Base-by-base conservation (phyloP, 2,329 filamentous ascomycete genomes). In the Dactylellina cionopaga region DNA sequence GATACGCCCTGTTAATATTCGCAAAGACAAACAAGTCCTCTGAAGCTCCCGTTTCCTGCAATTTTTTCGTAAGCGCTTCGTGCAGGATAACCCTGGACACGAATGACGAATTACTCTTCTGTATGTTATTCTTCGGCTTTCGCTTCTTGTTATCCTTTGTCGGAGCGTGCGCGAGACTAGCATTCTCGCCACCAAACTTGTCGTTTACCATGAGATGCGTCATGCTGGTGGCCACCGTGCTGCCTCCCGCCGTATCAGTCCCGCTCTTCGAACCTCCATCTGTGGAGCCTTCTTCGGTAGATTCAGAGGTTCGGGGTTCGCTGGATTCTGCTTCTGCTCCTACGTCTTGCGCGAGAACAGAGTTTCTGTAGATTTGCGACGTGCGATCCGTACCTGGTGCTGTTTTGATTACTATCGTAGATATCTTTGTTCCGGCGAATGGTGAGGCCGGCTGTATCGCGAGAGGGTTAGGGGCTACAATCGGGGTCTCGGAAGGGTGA, bases 71-170 rank as follows among this genome's bases (percentile, higher is more conserved):
- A 60, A 96, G 81, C 3, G 85, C 85, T 77, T 99, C 95, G 78
- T 96, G 91, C 13, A 92, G 89, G 75, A 98, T 96, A 29, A 97
- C 94, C 60, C 95, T 85, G n/a, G 94, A 97, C 27, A 99, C 95
- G 79, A 97, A 99, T 0, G 94, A 96, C 7, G 95, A 99, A 80
- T 96, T 98, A 82, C 92, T 98, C 84, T 99, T 99, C 56, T 94
- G 89, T 80, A 99, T 95, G 80, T 96, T 98, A 81, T 94, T 98
- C 85, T 98, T 99, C 1, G 95, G 95, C 80, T 99, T 99, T 78
- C 89, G 87, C 79, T 88, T 86, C 84, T 97, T 97, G 39, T 87
- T 85, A 77, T 93, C 91, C 78, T 92, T 92, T 27, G 85, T 84
- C 55, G 85, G 85, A 15, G 85, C 84, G 17, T 64, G 66, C 2